These are phyloP conservation scores for Saccharomycopsis hybrid DNA, from an alignment of 1,139 yeast genomes.

Conservation along the genomic window DNA sequence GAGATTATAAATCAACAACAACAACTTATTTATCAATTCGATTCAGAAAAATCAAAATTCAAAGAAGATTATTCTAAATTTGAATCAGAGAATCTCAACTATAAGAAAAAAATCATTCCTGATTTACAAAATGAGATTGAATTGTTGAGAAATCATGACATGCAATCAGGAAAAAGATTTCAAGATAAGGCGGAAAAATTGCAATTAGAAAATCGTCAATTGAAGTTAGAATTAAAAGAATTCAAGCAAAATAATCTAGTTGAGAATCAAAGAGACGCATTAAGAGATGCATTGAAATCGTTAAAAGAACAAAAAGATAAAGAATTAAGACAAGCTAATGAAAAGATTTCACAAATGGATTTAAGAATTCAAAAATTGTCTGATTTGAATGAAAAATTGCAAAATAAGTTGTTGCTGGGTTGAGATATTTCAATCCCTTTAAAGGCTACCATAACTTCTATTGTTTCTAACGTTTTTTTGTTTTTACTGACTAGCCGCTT, in stretches of 20 bases:
- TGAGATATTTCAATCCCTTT: too few species aligned
- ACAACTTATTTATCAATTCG: conserved; percentile 25
- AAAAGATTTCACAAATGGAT: conserved; percentile 40
- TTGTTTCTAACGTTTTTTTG: too few species aligned
- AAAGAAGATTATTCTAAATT: conserved; percentile 37
- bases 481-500: too few species aligned
- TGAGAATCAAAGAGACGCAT: conserved; percentile 50
- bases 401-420: conserved; percentile 7
- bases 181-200: conserved; percentile 26
- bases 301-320: conserved; percentile 32
- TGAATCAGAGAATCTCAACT: conserved; percentile 38
- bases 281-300: conserved; percentile 43
- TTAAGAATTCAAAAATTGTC: conserved; percentile 26
- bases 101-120: conserved; percentile 38
- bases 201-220: conserved; percentile 27
- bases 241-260: conserved; percentile 26
- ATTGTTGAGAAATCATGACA: conserved; percentile 25
- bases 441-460: too few species aligned
- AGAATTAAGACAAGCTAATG: conserved; percentile 33
- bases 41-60: conserved; percentile 28
- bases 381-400: conserved; percentile 19
- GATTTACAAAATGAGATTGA: conserved; percentile 35
- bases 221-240: conserved; percentile 23
- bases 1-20: conserved; percentile 37
- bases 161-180: conserved; percentile 20